A percentile compares a stretch with the other conserved stretches of the same genome.
These are phyloP conservation scores for Celoporthe dispersa DNA, from an alignment of 2,329 filamentous ascomycete genomes.

Conservation along the genomic window DNA sequence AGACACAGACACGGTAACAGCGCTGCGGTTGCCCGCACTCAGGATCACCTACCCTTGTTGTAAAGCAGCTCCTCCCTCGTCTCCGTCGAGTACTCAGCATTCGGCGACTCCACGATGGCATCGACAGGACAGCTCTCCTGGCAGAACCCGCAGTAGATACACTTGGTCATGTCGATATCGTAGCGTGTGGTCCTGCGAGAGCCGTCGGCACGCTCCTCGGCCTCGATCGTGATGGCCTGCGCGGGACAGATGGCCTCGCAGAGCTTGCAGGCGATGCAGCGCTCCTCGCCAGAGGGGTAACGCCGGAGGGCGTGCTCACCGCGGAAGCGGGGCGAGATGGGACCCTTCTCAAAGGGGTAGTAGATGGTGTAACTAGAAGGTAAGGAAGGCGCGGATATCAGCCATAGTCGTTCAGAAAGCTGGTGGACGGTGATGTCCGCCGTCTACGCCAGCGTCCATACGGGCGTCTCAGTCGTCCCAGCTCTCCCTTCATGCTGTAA, in stretches of 20 bases:
- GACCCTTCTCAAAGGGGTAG: conserved; percentile 99
- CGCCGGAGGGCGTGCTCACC: conserved; percentile 95
- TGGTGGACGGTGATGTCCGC: neutral
- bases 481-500: neutral
- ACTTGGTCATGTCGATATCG: conserved; percentile 99
- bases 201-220: conserved; percentile 95
- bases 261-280: conserved; percentile 99
- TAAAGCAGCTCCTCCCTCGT: conserved; percentile 91
- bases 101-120: conserved; percentile 73
- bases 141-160: conserved; percentile 99
- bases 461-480: no score
- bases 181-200: conserved; percentile 95
- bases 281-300: conserved; percentile 97
- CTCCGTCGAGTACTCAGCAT: conserved; percentile 67
- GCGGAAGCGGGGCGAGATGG: conserved; percentile 96
- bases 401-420: neutral
- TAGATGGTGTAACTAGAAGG: conserved; percentile 86
- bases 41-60: conserved; percentile 73
- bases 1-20: neutral
- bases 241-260: conserved; percentile 98
- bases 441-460: neutral
- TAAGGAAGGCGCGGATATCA: neutral
- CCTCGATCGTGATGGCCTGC: conserved; percentile 98
- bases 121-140: conserved; percentile 99
- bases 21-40: conserved; percentile 32